Base-by-base conservation (phyloP, 345 rosid species). In the Iberis pinnata region DNA sequence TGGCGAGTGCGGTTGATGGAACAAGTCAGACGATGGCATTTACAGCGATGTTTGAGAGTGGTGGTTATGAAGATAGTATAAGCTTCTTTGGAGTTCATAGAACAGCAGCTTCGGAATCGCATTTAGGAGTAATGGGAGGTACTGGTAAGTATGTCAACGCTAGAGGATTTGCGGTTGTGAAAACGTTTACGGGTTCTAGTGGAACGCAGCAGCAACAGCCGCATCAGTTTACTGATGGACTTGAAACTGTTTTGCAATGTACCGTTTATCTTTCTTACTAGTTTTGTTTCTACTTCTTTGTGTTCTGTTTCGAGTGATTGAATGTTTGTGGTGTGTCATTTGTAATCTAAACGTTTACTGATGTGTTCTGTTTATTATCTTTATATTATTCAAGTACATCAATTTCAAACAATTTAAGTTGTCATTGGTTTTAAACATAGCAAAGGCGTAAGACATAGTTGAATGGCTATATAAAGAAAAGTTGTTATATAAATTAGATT, bases 51-150 rank as follows among this genome's bases (percentile, higher is more conserved):
- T 86, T 89, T 33, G 70, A 68, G 62, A 56, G 62, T 0, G 88
- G 95, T 1, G 87, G 86, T 12, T 86, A 82, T 24, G 80, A 46
- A 1, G 83, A 90, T 52, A 84, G 85, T 43, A 73, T 90, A 59
- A 80, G 87, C 75, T 74, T 90, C 64, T 87, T 82, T 5, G 98
- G 96, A 20, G 85, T 87, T 49, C 87, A 78, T 15, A 63, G 75
- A 48, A 82, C 81, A 1, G 88, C 78, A 2, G 82, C 61, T 18
- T 82, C 96, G 0, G 96, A 87, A 60, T 87, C 96, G 2, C 95
- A 82, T 68, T 60, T 86, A 38, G 80, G 89, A 2, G 60, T 90
- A 49, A 87, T 82, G 96, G 98, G 92, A 29, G 98, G 96, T 9
- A 89, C 95, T 0, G 95, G 98, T 9, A 84, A 79, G 62, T 79